Base-by-base conservation (phyloP, 2,329 filamentous ascomycete genomes). In the Pseudomassariella vexata region DNA sequence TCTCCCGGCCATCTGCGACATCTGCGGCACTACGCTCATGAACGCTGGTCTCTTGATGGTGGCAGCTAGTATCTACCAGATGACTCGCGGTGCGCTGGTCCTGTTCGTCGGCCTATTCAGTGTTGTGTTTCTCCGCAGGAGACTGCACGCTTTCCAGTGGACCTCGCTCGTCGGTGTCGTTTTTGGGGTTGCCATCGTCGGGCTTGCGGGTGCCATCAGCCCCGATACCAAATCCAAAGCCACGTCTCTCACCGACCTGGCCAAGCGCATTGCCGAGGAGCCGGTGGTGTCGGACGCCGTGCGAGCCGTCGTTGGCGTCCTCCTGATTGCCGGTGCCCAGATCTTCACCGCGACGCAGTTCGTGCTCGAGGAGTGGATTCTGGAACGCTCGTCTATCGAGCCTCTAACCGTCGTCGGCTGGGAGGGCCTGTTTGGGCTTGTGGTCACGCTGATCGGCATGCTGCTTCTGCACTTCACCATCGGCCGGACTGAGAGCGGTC, bases 291-390 rank as follows among this genome's bases (percentile, higher is more conserved):
- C 57, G 5, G 62, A 68, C 5, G 65, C 85, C 6, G 60, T 84
- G 3, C 66, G 76, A 44, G 86, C 87, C 1, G 63, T 95, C 32
- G 63, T 95, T 19, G 92, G 92, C 18, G 84, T 98, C 11, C 64
- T 92, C 15, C 70, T 96, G 35, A 96, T 98, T 53, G 92, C 92
- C 4, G 84, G 83, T 3, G 92, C 90, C 1, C 92, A 98, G 62
- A 84, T 98, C 53, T 96, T 98, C 56, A 96, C 92, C 0, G 92
- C 92, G 1, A 86, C 86, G 2, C 92, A 98, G 58, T 98, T 96
- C 50, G 92, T 96, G 16, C 65, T 94, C 3, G 92, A 98, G 59
- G 92, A 98, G 64, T 92, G 82, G 68, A 87, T 98, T 44, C 73
- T 98, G 3, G 73, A 77, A 53, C 63, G 68, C 37, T 76, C 70